Evolutionary conservation across 306 rosid species (phyloP).

Genomic region (Gastrolobium villosum): DNA sequence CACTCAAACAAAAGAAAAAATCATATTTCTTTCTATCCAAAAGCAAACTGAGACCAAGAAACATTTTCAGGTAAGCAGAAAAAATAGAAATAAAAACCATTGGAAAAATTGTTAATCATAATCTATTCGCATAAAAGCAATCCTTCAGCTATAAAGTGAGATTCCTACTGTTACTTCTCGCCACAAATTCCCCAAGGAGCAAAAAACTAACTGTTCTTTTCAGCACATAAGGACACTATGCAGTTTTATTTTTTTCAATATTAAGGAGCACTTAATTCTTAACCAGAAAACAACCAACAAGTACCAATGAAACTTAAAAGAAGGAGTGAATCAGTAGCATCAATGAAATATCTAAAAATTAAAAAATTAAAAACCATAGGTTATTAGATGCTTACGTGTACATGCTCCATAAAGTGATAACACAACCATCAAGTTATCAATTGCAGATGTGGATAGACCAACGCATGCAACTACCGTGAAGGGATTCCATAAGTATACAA

Average conservation of each 20-base stretch:
- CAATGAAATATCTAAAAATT: constrained; percentile 36
- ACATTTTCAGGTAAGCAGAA: constrained; percentile 14
- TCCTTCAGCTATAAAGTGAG: constrained; percentile 34
- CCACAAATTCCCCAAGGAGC: constrained; percentile 21
- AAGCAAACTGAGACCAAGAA: constrained; percentile 27
- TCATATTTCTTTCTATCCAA: constrained; percentile 17
- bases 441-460: constrained; percentile 64
- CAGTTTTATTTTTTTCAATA: background rate
- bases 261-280: constrained; percentile 8
- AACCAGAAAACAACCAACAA: constrained; percentile 33
- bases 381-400: constrained; percentile 50
- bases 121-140: constrained; percentile 11
- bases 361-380: constrained; percentile 13
- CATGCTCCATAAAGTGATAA: constrained; percentile 64
- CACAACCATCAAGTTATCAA: constrained; percentile 59
- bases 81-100: constrained; percentile 8
- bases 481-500: constrained; percentile 62
- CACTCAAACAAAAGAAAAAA: background rate
- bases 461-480: constrained; percentile 62
- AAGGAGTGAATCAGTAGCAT: background rate
- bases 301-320: constrained; percentile 1
- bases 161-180: constrained; percentile 8
- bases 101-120: constrained; percentile 7
- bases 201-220: constrained; percentile 13
- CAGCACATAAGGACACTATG: background rate